A percentile compares a stretch with the other conserved stretches of the same genome.
Conservation (phyloP, 2,329 filamentous ascomycete genomes). For the Monilinia vaccinii-corymbosi region DNA sequence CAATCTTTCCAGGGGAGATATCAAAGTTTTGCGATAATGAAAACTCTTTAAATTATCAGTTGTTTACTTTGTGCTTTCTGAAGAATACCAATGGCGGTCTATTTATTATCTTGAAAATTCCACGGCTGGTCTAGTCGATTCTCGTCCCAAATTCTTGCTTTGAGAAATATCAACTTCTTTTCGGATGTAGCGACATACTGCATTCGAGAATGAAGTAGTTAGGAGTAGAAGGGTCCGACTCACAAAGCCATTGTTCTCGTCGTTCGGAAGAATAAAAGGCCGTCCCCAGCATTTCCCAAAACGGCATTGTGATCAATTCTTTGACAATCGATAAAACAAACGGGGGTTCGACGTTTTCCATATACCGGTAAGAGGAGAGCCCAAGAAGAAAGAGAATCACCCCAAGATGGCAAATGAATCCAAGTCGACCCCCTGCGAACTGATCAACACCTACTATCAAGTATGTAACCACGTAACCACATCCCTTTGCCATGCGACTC, state of each 20-base stretch:
- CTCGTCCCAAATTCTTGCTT: too few species aligned
- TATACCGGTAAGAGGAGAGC: not conserved
- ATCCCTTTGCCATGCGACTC: not conserved
- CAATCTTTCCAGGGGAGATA: too few species aligned
- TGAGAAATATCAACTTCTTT: too few species aligned
- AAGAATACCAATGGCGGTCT: too few species aligned
- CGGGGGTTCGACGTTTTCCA: too few species aligned
- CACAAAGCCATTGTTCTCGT: not conserved
- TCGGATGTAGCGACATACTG: too few species aligned
- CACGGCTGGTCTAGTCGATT: too few species aligned
- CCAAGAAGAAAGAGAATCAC: not conserved
- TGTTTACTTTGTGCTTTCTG: too few species aligned
- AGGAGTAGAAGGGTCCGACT: not conserved
- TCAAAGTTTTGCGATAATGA: too few species aligned
- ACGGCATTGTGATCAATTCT: not conserved
- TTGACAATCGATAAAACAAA: not conserved
- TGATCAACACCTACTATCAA: conserved; percentile 2
- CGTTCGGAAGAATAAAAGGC: not conserved
- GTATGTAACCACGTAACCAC: conserved; percentile 3
- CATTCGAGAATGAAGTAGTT: not conserved
- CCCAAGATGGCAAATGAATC: not conserved
- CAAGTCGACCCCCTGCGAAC: not conserved
- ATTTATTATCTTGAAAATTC: too few species aligned
- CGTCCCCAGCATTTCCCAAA: not conserved
- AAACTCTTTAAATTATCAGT: too few species aligned